Base-by-base conservation (phyloP, 2,329 filamentous ascomycete genomes). In the Metarhizium humberi region DNA sequence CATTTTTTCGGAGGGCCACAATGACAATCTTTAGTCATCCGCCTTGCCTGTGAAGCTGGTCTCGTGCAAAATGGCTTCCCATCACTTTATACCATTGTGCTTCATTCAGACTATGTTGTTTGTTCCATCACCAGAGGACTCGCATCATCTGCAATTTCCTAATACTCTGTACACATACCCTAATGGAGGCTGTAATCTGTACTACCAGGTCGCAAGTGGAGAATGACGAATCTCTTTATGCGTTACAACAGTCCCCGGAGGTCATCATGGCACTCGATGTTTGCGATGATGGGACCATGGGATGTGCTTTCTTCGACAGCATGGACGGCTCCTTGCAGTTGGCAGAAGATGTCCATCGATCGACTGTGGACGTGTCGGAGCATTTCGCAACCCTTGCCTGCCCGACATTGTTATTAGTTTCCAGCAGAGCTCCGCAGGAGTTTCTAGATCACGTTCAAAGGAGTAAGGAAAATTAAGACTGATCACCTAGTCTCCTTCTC, bases 301-400 rank as follows among this genome's bases (percentile, higher is more conserved):
- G 92, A 0, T 96, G 91, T 67, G 86, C 89, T 49, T 95, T 92
- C 66, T 96, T 92, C 66, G 75, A 86, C 50, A 84, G 85, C 6
- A 73, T 78, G 30, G 82, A 90, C 43, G 85, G 88, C 63, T 82
- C 78, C 40, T 70, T 96, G 3, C 86, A 81, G 56, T 76, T 96
- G 47, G 84, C 95, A 66, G 85, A 92, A 65, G 92, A 96, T 61
- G 78, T 89, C 10, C 77, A 81, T 16, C 76, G 83, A 60, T 86
- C 85, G 4, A 84, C 82, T n/a, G 67, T 82, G n/a, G 84, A 89
- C 40, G 73, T 86, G 13, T 73, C 87, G n/a, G 82, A 88, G 57
- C 83, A 78, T 4, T 70, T 85, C 20, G 66, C 85, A 46, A 62
- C 79, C 10, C 75, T 82, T 53, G 69, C 73, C 13, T 76, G 80